phyloP scores from a whole-genome alignment of 345 rosid genomes.

The Eucalyptus regnans region DNA sequence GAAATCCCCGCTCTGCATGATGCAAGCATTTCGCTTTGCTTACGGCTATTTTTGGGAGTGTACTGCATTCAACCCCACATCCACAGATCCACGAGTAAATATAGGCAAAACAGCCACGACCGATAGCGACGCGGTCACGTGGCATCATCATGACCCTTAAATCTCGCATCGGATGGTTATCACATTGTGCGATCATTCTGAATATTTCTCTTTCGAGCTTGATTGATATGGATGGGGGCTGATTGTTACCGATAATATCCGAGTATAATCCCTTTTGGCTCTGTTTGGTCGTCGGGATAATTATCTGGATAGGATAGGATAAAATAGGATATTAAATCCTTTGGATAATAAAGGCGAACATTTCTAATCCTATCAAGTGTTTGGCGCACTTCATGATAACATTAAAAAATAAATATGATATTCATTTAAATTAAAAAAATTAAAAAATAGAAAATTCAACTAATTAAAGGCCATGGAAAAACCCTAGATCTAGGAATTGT shows the following conservation, averaged over 20 bases:
- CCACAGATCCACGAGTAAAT: background rate
- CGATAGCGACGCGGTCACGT: background rate
- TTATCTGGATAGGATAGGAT: no score
- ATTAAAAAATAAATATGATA: no score
- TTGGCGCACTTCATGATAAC: no score
- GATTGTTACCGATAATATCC: background rate
- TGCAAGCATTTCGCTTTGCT: background rate
- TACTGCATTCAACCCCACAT: background rate
- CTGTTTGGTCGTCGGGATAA: no score
- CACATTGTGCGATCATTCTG: background rate
- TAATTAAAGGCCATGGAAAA: no score
- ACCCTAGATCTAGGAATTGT: no score
- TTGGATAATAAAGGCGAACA: no score
- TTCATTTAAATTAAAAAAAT: no score
- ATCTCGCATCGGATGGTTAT: background rate
- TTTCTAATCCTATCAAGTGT: no score
- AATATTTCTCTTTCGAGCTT: background rate
- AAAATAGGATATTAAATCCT: no score
- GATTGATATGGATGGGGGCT: background rate
- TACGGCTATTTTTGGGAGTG: background rate
- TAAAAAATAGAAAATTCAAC: no score
- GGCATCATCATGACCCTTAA: background rate
- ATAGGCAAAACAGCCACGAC: background rate
- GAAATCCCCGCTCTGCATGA: background rate
- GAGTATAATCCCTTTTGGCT: background rate